Base-by-base conservation (phyloP, 1,139 yeast genomes). In the Petasospora rhodanensis region DNA sequence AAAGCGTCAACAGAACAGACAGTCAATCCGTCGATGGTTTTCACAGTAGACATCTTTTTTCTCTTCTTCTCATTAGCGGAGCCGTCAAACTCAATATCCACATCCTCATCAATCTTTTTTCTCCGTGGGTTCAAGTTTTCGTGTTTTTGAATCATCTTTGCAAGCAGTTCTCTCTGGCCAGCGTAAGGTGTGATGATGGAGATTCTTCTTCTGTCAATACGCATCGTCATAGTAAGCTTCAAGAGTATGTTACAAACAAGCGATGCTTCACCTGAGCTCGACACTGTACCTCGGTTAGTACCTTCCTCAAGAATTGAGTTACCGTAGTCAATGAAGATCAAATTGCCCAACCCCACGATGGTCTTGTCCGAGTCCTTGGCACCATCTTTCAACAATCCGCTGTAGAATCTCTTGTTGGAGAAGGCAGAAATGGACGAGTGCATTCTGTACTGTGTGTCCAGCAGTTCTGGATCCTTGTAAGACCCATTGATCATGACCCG, bases 181-280 rank as follows among this genome's bases (percentile, higher is more conserved):
- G 84, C 70, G 51, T 80, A 80, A 10, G 86, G 85, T 1, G 87
- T 79, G 37, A 80, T 75, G 14, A 80, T 62, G 41, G 85, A 84
- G 37, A 79, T 79, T 22, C 73, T 68, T 2, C 62, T 56, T 20
- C 68, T 63, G 3, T 59, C 46, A 15, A 79, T 66, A 7, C 68
- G 65, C 47, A 77, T 76, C 28, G 75, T 79, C 38, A 68, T 61
- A 15, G 78, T 65, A 40, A 79, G 61, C 15, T 60, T 62, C 34
- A 64, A 69, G 29, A 79, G 51, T 1, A 70, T 61, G 38, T 70
- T 62, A 19, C 67, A 51, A 17, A 79, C 64, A 28, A 60, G 57
- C 2, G 60, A 55, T 7, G 71, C 69, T 52, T 80, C 87, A 28
- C 72, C 70, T 13, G 49, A 47, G 46, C 79, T 79, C 22, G 61